phyloP scores from a whole-genome alignment of 2,329 filamentous ascomycete species.

The Diplodia seriata region DNA sequence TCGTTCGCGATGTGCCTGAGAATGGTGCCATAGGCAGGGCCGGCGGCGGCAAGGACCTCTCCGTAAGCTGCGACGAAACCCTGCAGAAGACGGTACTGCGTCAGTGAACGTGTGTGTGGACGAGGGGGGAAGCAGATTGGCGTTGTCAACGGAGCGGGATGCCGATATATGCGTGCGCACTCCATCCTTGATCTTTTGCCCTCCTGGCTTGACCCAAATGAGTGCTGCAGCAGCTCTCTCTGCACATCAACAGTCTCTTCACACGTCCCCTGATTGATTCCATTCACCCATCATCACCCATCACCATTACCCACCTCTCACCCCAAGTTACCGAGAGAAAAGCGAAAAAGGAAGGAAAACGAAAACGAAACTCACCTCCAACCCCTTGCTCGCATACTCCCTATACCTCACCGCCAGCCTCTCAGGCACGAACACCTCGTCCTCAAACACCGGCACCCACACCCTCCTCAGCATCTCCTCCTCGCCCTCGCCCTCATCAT shows the following conservation, averaged over 20 bases:
- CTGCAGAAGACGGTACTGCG: constrained; percentile 31
- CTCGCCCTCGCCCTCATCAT: not conserved
- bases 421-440: constrained; percentile 68
- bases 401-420: constrained; percentile 66
- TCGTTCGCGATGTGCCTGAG: constrained; percentile 62
- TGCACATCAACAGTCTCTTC: too few relatives aligned
- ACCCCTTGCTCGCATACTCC: constrained; percentile 64
- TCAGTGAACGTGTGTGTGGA: not conserved
- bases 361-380: constrained; percentile 43
- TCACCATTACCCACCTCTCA: too few relatives aligned
- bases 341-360: constrained; percentile 19
- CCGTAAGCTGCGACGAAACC: constrained; percentile 71
- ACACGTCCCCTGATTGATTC: too few relatives aligned
- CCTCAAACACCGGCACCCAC: constrained; percentile 70
- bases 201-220: too few relatives aligned
- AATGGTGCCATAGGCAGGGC: constrained; percentile 64
- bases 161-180: too few relatives aligned
- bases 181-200: not conserved
- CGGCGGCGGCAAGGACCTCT: constrained; percentile 64
- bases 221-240: too few relatives aligned
- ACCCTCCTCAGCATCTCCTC: constrained; percentile 51
- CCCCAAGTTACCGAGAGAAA: not conserved
- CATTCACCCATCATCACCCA: too few relatives aligned
- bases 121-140: not conserved
- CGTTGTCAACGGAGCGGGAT: not conserved